A percentile compares a stretch with the other conserved stretches of the same genome.
phyloP scores from a whole-genome alignment of 768 basidiomycete genomes.

The Kwoniella sp. region DNA sequence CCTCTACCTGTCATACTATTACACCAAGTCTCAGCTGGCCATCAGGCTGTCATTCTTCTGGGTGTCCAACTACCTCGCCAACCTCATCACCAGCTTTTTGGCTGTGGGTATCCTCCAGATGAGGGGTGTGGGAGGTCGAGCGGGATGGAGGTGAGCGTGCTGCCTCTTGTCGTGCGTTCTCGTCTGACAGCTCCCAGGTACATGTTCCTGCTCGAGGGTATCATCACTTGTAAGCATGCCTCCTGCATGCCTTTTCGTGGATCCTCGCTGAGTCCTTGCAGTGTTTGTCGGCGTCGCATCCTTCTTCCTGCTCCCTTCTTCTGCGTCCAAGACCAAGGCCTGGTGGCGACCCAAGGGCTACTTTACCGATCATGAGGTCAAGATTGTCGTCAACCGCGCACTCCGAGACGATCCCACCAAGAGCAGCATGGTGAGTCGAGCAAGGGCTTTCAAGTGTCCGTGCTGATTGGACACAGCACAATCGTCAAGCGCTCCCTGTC shows the following conservation, averaged over 20 bases:
- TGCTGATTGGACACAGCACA: conserved; percentile 50
- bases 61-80: conserved; percentile 27
- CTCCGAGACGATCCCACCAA: conserved; percentile 31
- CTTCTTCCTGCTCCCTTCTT: conserved; percentile 47
- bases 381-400: conserved; percentile 46
- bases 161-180: background rate
- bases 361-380: conserved; percentile 47
- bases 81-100: conserved; percentile 59
- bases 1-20: conserved; percentile 64
- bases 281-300: conserved; percentile 44
- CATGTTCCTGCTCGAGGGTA: conserved; percentile 58
- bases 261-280: background rate
- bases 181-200: conserved; percentile 32
- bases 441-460: background rate
- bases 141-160: conserved; percentile 40
- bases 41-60: conserved; percentile 37
- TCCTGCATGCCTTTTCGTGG: conserved; percentile 4
- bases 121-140: conserved; percentile 57
- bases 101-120: conserved; percentile 62
- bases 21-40: conserved; percentile 52
- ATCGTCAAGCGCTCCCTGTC: conserved; percentile 43
- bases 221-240: conserved; percentile 20
- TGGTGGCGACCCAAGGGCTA: conserved; percentile 45
- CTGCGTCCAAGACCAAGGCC: conserved; percentile 41
- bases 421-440: conserved; percentile 19